Base-by-base conservation (phyloP, 192 early-diverging fungal genomes). In the Tieghemiomyces parasiticus region DNA sequence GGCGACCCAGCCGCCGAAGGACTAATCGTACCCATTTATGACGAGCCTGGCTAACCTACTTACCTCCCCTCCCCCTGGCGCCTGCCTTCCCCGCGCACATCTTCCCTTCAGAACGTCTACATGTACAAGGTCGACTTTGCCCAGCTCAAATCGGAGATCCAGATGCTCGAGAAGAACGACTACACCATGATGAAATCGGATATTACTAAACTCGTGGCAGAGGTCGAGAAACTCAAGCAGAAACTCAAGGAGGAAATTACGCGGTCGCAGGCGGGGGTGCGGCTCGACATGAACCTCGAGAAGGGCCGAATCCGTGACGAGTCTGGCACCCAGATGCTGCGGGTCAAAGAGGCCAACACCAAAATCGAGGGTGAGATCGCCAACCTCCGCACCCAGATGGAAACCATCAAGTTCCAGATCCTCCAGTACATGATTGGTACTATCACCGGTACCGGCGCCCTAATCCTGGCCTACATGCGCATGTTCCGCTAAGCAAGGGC, bases 61-160 rank as follows among this genome's bases (percentile, higher is more conserved):
- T n/a, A n/a, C n/a, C n/a, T n/a, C n/a, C n/a, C n/a, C n/a, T n/a
- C n/a, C n/a, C n/a, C n/a, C n/a, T n/a, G n/a, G n/a, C n/a, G n/a
- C n/a, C n/a, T n/a, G n/a, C n/a, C n/a, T n/a, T n/a, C n/a, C n/a
- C n/a, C n/a, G n/a, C n/a, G n/a, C n/a, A n/a, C n/a, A n/a, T n/a
- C n/a, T 16, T 42, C 16, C 38, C 38, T 42, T 16, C 56, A 84
- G 80, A 78, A 82, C 1, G 72, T 90, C 16, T 90, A 92, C 65
- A 85, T 84, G 62, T 87, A 88, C 65, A 90, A 86, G 66, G 88
- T 90, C 25, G 91, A 93, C 62, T 91, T 96, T 54, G 83, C 86
- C 16, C 87, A 88, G 31, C 77, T 96, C 19, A 87, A 88, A 58
- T 82, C 84, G 1, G 93, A 93, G 66, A 76, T 96, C 6, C 86